Base-by-base conservation (phyloP, 1,284 basidiomycete genomes). In the Trichosporon sp. region DNA sequence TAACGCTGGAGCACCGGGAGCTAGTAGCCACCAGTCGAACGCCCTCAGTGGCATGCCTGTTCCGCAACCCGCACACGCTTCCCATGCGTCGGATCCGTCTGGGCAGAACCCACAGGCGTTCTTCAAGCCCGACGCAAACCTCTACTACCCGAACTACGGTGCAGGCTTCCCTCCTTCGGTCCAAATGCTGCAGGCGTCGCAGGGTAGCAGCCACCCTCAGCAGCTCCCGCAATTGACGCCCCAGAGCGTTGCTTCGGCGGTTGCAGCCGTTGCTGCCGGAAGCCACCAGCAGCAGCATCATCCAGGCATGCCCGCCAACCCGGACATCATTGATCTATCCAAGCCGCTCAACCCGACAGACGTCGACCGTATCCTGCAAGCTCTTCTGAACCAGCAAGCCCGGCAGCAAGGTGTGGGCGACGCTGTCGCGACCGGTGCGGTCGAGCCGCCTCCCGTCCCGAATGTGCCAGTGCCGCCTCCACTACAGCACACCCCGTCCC, bases 311-410 rank as follows among this genome's bases (percentile, higher is more conserved):
- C 47, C 47, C 2, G 23, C n/a, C n/a, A 74, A 75, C 66, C 74
- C 77, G 3, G 73, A 82, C 62, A 68, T 82, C 18, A 79, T 82
- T 65, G 80, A 82, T 60, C 70, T 82, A 8, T 80, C 79, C 3
- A 81, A 82, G 70, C 80, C 80, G 3, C 75, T 82, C 42, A 76
- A 82, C 73, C 72, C 79, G 13, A 68, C 66, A 8, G 78, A 78
- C 51, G 72, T 81, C 7, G 75, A 77, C 51, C 76, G 77, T 34
- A 82, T 82, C 62, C 72, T 82, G 65, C 70, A 74, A 32, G 79
- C 79, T 6, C 71, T 82, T 67, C 70, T 77, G 65, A 71, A 74
- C 21, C 79, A 79, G 51, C 75, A 76, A 62, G 53, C 67, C 18
- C 63, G 66, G 13, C 64, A 65, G 35, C 56, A 60, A n/a, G 21